A percentile compares a stretch with the other conserved stretches of the same genome.
phyloP scores from a whole-genome alignment of 306 rosid species.

The Prunus padus region DNA sequence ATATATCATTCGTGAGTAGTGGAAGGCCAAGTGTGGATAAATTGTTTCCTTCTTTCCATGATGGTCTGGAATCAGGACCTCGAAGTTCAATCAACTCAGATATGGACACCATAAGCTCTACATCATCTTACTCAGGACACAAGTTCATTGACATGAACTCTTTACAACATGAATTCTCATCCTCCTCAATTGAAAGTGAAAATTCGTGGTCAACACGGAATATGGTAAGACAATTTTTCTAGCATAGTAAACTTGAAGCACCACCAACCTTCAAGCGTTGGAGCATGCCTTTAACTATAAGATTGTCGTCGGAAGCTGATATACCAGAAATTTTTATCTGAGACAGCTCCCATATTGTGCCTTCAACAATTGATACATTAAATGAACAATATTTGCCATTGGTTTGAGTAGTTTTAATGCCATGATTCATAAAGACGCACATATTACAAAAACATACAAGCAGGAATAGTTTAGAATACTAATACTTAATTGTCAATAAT shows the following conservation, averaged over 20 bases:
- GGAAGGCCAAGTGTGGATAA: conserved; percentile 60
- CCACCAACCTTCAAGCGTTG: background rate
- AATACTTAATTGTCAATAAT: conserved; percentile 9
- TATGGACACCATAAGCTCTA: conserved; percentile 37
- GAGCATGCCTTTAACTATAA: background rate
- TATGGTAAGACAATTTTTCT: conserved; percentile 30
- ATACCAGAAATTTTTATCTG: background rate
- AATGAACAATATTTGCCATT: background rate
- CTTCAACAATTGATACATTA: background rate
- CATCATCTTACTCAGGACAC: conserved; percentile 40
- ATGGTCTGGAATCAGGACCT: conserved; percentile 37
- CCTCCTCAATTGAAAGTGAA: conserved; percentile 46
- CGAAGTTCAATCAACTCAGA: conserved; percentile 52
- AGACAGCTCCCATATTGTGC: background rate
- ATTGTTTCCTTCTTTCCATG: conserved; percentile 39
- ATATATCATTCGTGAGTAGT: conserved; percentile 73
- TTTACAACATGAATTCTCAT: conserved; percentile 29
- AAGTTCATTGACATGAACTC: conserved; percentile 39
- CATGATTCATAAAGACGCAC: background rate
- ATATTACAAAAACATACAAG: background rate
- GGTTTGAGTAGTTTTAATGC: background rate
- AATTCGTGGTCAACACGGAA: conserved; percentile 22
- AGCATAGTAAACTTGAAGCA: background rate
- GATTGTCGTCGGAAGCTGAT: background rate
- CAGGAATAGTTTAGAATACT: background rate